Evolutionary conservation across 2,329 filamentous ascomycete species (phyloP).

Genomic region (Aphanoascus verrucosus): DNA sequence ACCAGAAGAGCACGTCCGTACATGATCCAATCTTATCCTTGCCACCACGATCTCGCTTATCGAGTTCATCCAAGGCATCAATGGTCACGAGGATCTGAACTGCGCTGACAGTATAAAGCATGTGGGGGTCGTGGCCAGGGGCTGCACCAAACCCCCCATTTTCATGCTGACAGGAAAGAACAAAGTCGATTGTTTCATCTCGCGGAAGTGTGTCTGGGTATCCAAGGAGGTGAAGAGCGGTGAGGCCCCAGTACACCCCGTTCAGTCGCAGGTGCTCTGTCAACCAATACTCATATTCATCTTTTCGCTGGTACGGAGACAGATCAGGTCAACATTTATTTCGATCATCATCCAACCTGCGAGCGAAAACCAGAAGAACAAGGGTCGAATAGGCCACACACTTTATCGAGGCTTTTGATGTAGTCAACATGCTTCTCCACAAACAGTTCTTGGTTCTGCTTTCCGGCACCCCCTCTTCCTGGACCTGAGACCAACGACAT

Average conservation of each 20-base stretch:
- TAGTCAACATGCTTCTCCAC: constrained; percentile 72
- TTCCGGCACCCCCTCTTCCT: constrained; percentile 39
- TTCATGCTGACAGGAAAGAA: constrained; percentile 86
- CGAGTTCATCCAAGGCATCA: constrained; percentile 74
- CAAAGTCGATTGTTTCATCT: constrained; percentile 73
- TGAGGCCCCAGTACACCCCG: constrained; percentile 93
- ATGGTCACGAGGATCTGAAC: constrained; percentile 85
- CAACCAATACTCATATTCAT: constrained; percentile 95
- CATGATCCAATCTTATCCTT: constrained; percentile 67
- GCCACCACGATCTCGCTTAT: constrained; percentile 54
- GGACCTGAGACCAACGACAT: constrained; percentile 55
- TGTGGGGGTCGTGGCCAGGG: constrained; percentile 87
- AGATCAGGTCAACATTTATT: constrained; percentile 5
- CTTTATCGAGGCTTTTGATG: constrained; percentile 81
- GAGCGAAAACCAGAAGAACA: constrained; percentile 14
- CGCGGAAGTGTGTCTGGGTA: constrained; percentile 72
- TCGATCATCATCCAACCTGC: constrained; percentile 21
- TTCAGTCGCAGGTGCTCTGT: constrained; percentile 94
- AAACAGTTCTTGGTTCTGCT: constrained; percentile 41
- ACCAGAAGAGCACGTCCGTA: constrained; percentile 40
- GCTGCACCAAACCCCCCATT: constrained; percentile 88
- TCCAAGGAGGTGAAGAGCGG: constrained; percentile 72
- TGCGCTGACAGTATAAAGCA: constrained; percentile 90
- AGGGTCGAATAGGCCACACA: constrained; percentile 34
- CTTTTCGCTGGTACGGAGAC: constrained; percentile 51